Evolutionary conservation across 768 basidiomycete species (phyloP).

Genomic region (Russula foetens): DNA sequence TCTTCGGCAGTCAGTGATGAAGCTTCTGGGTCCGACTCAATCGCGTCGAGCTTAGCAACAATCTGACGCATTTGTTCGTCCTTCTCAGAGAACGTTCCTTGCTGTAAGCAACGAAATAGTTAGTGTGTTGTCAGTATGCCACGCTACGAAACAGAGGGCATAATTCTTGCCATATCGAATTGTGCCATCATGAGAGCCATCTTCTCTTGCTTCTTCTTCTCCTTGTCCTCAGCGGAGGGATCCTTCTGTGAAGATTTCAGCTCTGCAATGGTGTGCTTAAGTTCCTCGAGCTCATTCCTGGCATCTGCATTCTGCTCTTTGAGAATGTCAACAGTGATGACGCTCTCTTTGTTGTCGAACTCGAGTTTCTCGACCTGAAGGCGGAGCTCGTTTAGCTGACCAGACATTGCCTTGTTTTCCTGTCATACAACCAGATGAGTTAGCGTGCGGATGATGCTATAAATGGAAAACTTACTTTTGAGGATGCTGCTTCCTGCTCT

Average conservation of each 20-base stretch:
- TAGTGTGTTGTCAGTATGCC: conserved; percentile 5
- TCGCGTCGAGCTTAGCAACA: conserved; percentile 73
- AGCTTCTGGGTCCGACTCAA: conserved; percentile 52
- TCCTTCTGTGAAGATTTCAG: conserved; percentile 78
- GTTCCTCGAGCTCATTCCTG: conserved; percentile 80
- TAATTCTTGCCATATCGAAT: conserved; percentile 75
- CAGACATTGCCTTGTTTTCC: conserved; percentile 94
- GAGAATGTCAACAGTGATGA: conserved; percentile 88
- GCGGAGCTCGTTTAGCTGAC: conserved; percentile 87
- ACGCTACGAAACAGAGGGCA: background rate
- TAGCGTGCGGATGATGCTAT: background rate
- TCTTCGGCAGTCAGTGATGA: conserved; percentile 66
- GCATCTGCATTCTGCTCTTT: conserved; percentile 91
- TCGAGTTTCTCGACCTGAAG: conserved; percentile 86
- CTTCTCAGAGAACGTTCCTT: conserved; percentile 93
- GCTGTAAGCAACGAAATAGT: conserved; percentile 35
- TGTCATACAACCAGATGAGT: conserved; percentile 25
- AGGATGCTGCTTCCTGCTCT: conserved; percentile 77
- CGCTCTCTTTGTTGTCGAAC: conserved; percentile 93
- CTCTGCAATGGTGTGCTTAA: conserved; percentile 71
- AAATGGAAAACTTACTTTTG: conserved; percentile 43
- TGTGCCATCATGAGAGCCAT: conserved; percentile 99
- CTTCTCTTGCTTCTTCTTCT: conserved; percentile 98
- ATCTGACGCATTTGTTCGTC: conserved; percentile 86
- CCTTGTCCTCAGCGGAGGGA: conserved; percentile 89